Base-by-base conservation (phyloP, 2,329 filamentous ascomycete species). In the Fusarium longipes region DNA sequence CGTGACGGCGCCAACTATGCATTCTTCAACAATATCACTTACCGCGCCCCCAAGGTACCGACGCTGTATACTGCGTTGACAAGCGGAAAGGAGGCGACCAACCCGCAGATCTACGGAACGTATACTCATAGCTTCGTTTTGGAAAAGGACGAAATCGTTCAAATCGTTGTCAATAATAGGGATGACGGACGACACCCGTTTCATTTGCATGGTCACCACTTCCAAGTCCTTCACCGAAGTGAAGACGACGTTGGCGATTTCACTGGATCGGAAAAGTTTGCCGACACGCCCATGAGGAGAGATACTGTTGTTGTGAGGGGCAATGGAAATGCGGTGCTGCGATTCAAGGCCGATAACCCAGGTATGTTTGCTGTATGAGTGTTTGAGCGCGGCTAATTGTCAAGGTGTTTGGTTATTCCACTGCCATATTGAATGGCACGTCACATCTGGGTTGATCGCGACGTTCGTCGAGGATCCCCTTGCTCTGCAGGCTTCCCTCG, bases 401-500 rank as follows among this genome's bases (percentile, higher is more conserved):
- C 47, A n/a, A 81, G 81, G 86, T 35, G 81, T 91, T 22, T 91
- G 89, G 89, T 77, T 91, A 6, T 91, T 93, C 80, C 91, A 93
- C 78, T 94, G 91, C 77, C 92, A 95, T 75, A 90, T 94, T 52
- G 90, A 92, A 74, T 95, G 90, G 90, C 91, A 93, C 74, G 82
- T 92, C 57, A 79, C 84, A 2, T 87, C 87, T 5, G 91, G 91
- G n/a, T 82, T 93, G 4, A 81, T 87, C 5, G 85, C 88, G 24
- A 88, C 87, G 2, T 85, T 92, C 66, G 77, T 91, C 63, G 89
- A 91, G 76, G 85, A 86, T 0, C 89, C 89, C 0, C 74, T 84
- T 5, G 83, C 87, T 18, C 74, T 96, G 0, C 91, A 93, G 72
- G 77, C 85, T 60, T 80, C 77, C 0, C 70, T 90, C 33, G 80